Evolutionary conservation across 495 filamentous ascomycete genomes (phyloP).

Genomic region (Aspergillus sparsus): DNA sequence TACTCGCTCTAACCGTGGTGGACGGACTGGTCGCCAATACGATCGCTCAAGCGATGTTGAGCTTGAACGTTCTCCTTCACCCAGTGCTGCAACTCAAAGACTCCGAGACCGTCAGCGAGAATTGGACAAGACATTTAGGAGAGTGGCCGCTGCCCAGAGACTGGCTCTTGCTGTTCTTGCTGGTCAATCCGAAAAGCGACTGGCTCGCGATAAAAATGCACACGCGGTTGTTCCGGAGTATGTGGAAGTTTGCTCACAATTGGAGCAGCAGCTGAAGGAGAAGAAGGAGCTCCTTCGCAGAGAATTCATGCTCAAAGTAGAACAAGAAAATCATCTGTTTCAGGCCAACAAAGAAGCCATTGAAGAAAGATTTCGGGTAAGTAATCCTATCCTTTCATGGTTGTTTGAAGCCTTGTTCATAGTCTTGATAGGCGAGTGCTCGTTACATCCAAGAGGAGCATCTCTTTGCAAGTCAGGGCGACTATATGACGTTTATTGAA

Average conservation of each 20-base stretch:
- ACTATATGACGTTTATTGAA: constrained; percentile 43
- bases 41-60: constrained; percentile 34
- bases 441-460: constrained; percentile 41
- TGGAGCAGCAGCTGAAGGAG: constrained; percentile 24
- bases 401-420: constrained; percentile 6
- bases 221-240: constrained; percentile 48
- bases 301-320: constrained; percentile 35
- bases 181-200: constrained; percentile 38
- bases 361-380: constrained; percentile 33
- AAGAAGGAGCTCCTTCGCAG: constrained; percentile 24
- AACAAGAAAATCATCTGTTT: constrained; percentile 30
- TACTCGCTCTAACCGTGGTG: constrained; percentile 23
- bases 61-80: constrained; percentile 40
- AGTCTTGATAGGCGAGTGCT: constrained; percentile 27
- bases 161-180: constrained; percentile 42
- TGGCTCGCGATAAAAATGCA: constrained; percentile 44
- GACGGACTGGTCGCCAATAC: constrained; percentile 25
- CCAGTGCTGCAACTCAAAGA: constrained; percentile 36
- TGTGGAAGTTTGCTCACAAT: constrained; percentile 28
- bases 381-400: background rate
- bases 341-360: constrained; percentile 33
- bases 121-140: constrained; percentile 45
- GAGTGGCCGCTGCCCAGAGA: constrained; percentile 43
- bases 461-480: constrained; percentile 40
- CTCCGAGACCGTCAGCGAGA: constrained; percentile 46